These are phyloP conservation scores for Flaveria robusta DNA, from an alignment of 129 eudicot genomes.

Conservation along the genomic window DNA sequence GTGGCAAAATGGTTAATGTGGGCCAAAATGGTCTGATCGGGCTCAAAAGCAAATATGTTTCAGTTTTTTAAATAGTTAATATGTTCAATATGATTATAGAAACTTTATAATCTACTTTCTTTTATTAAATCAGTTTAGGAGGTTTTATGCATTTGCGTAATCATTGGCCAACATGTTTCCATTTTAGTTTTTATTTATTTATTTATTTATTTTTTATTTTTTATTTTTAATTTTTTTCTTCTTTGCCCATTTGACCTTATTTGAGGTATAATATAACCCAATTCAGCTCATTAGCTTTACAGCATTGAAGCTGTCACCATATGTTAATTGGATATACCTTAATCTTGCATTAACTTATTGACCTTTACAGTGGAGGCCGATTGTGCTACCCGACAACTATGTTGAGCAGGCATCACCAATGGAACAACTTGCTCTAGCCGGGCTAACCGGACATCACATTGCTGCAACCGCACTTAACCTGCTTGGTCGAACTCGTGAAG, in stretches of 20 bases:
- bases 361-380: conserved; percentile 85
- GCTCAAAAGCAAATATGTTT: neutral
- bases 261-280: neutral
- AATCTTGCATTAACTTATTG: neutral
- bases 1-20: neutral
- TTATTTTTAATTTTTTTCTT: neutral
- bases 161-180: neutral
- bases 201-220: too few relatives aligned
- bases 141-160: neutral
- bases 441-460: conserved; percentile 86
- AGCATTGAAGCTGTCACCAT: neutral
- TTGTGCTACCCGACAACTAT: conserved; percentile 83
- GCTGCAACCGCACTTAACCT: conserved; percentile 89
- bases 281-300: neutral
- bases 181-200: neutral
- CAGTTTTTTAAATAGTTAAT: neutral
- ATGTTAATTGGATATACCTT: neutral
- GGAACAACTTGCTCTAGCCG: conserved; percentile 84
- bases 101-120: neutral
- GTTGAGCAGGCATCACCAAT: conserved; percentile 78
- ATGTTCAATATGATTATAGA: neutral
- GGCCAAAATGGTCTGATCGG: neutral
- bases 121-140: neutral
- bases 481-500: conserved; percentile 96
- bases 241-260: neutral